These are phyloP conservation scores for Phytopythium vexans DNA, from an alignment of 352 stramenopile species.

Conservation along the genomic window DNA sequence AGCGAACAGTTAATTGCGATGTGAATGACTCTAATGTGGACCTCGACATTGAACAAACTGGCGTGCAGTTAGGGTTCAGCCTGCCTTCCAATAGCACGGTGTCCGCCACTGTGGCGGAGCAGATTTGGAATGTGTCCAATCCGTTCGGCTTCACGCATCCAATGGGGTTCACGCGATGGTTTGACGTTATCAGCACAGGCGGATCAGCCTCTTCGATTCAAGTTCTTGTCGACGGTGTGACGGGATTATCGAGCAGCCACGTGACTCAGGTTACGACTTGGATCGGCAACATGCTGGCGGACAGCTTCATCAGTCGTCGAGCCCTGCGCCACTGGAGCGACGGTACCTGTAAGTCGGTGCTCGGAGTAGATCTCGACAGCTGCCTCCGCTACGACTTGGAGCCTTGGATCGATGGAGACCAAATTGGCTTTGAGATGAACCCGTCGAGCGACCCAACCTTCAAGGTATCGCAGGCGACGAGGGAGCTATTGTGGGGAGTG, in stretches of 20 bases:
- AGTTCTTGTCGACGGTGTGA: constrained; percentile 11
- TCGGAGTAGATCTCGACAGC: constrained; percentile 12
- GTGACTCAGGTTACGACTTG: constrained; percentile 34
- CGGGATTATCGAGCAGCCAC: constrained; percentile 19
- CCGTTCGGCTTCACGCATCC: constrained; percentile 39
- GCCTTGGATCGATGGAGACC: constrained; percentile 35
- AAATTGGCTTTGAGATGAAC: constrained; percentile 71
- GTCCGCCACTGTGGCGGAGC: constrained; percentile 23
- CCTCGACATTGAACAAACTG: constrained; percentile 42
- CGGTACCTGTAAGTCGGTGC: constrained; percentile 50
- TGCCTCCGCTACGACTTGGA: constrained; percentile 65
- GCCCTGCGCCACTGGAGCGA: constrained; percentile 59
- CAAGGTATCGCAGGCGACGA: constrained; percentile 14
- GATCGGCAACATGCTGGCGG: constrained; percentile 33
- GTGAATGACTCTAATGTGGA: constrained; percentile 53
- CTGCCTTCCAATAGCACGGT: constrained; percentile 32
- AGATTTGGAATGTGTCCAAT: constrained; percentile 43
- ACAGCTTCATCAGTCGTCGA: constrained; percentile 44
- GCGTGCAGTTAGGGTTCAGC: constrained; percentile 55
- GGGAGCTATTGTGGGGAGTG: constrained; percentile 31
- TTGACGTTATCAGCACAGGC: constrained; percentile 10
- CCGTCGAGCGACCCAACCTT: constrained; percentile 11
- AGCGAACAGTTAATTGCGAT: constrained; percentile 39
- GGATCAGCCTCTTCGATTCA: not conserved
- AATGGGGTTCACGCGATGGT: constrained; percentile 53